Evolutionary conservation across 2,329 filamentous ascomycete species (phyloP), one percentile per base, ranked within the genome.

Genomic region (Penicillium rolfsii): DNA sequence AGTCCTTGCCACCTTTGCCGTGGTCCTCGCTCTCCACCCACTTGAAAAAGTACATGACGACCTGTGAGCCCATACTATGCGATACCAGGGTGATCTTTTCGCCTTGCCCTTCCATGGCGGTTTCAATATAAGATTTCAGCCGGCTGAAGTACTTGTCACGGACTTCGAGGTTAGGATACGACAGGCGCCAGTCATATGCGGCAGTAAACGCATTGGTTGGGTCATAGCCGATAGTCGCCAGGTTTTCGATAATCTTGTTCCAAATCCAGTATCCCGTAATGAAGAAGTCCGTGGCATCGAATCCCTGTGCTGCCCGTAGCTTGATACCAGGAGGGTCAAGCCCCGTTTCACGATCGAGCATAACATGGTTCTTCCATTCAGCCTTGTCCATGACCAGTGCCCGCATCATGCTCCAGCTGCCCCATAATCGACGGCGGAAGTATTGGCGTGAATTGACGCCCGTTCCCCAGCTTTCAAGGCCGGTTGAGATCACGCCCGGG

Each of bases 361-460:
- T 98, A 68, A 99, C 91, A 75, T 99, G 95, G 70, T 83, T 89
- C 81, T 97, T 99, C 95, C 95, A 99, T 36, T 86, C 84, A 30
- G 96, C 89, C 77, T 98, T 97, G 76, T 98, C 95, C 71, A 96
- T 79, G 1, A 99, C 91, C 66, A 99, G 80, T 0, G 95, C 94
- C 53, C 90, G 86, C 93, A 99, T 97, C 95, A 99, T 99, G 65
- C 87, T 96, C 95, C 96, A 99, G 68, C 92, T 97, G 4, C 95
- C 95, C 95, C 95, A 99, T 53, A 99, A 80, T 57, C 95, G 84
- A 79, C 96, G 97, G 64, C 95, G 85, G 77, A 99, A 99, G 78
- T 98, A 99, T 61, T 89, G 90, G 38, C 92, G 86, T 7, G 93
- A 97, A 45, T 84, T 82, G 72, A 93, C 91, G 54, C 90, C 88